Percentiles rank a stretch among this genome's conserved stretches.
Conservation (phyloP, 768 basidiomycete genomes). For the Russula sp. region DNA sequence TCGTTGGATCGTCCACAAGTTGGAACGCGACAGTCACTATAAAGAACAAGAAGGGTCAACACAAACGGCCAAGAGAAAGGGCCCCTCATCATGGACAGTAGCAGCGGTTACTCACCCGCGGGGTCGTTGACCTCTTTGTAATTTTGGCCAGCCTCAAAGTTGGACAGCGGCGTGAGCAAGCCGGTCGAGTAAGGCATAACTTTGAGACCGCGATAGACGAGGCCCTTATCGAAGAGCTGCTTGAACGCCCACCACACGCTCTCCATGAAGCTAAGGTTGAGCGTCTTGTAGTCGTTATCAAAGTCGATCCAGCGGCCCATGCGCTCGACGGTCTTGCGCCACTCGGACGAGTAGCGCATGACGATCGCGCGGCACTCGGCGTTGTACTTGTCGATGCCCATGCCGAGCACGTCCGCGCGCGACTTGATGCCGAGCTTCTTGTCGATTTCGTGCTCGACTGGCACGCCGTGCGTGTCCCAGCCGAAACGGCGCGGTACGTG, state of each 20-base stretch:
- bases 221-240: slow-evolving; percentile 83
- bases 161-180: slow-evolving; percentile 91
- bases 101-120: slow-evolving; percentile 46
- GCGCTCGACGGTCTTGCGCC: slow-evolving; percentile 91
- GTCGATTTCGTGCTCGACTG: slow-evolving; percentile 99
- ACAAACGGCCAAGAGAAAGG: not conserved
- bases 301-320: slow-evolving; percentile 99
- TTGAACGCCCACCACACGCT: slow-evolving; percentile 98
- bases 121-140: slow-evolving; percentile 95
- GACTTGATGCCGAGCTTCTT: slow-evolving; percentile 89
- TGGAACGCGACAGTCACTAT: slow-evolving; percentile 88
- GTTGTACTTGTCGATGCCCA: slow-evolving; percentile 98
- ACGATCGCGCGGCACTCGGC: slow-evolving; percentile 94
- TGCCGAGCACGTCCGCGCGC: slow-evolving; percentile 84
- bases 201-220: slow-evolving; percentile 88
- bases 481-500: slow-evolving; percentile 93
- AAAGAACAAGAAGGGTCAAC: not conserved
- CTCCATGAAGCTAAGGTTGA: slow-evolving; percentile 93
- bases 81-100: not conserved
- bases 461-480: slow-evolving; percentile 98
- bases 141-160: slow-evolving; percentile 91
- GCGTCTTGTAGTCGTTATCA: slow-evolving; percentile 98
- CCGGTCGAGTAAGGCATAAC: slow-evolving; percentile 99
- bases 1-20: slow-evolving; percentile 86
- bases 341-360: slow-evolving; percentile 93